Base-by-base conservation (phyloP, 2,329 filamentous ascomycete genomes). In the Colletotrichum falcatum region DNA sequence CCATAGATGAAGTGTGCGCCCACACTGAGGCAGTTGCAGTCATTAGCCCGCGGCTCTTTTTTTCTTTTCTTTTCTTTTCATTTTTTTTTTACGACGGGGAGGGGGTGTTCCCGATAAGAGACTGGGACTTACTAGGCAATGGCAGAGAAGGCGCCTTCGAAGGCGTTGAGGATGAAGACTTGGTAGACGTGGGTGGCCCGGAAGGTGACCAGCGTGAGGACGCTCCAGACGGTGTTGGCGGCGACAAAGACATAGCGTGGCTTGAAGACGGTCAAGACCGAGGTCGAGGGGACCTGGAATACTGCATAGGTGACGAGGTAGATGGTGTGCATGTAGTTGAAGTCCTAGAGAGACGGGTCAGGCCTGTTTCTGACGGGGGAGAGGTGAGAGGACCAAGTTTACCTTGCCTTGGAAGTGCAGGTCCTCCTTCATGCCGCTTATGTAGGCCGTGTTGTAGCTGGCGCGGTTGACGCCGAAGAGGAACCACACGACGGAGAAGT, bases 401-500 rank as follows among this genome's bases (percentile, higher is more conserved):
- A 70, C 66, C 56, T 81, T 82, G 18, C 81, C 81, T 48, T 78
- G 64, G 58, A 82, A 82, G 8, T 75, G 63, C 2, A 83, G 67
- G 1, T 79, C 81, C 39, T 81, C 79, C 46, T 78, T 77, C 81
- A 82, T 82, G 26, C 81, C 80, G 61, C 80, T 82, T 65, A 83
- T 82, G 72, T 83, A 83, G 4, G 81, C 81, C 0, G 80, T 82
- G 39, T 75, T 79, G 70, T 84, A 84, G 72, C 80, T 82, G 35
- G 83, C 78, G 14, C 83, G 78, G 6, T 82, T 83, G 59, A 84
- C 78, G 35, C 83, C 83, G 65, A 84, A 84, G 4, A 84, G 75
- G 61, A 84, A 84, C 83, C 82, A 84, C n/a, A 84, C 81, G 16
- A 84, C 74, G 0, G 82, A 83, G 71, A 84, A 84, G 70, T 85